These are phyloP conservation scores for Starmera pachycereana DNA, from an alignment of 805 yeast species.

Conservation along the genomic window DNA sequence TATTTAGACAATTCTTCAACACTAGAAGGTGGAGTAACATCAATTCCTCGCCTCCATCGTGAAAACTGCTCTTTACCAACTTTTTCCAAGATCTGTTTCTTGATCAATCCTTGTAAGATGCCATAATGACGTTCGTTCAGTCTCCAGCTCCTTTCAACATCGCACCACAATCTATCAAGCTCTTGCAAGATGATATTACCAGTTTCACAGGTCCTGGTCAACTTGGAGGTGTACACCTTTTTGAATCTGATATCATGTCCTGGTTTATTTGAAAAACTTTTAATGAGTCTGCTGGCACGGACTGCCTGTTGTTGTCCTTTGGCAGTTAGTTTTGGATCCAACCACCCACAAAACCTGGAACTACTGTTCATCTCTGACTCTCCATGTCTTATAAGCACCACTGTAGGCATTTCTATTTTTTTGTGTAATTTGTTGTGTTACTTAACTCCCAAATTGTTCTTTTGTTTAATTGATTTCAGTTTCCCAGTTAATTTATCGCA, in stretches of 20 bases:
- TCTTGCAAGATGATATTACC: conserved; percentile 53
- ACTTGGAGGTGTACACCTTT: conserved; percentile 57
- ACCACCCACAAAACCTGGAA: conserved; percentile 80
- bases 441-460: no score
- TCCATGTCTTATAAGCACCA: conserved; percentile 69
- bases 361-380: conserved; percentile 72
- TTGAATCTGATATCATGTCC: conserved; percentile 18
- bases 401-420: conserved; percentile 16
- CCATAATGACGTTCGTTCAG: conserved; percentile 82
- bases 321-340: conserved; percentile 59
- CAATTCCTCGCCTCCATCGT: conserved; percentile 70
- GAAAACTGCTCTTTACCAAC: conserved; percentile 69
- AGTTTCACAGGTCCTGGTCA: conserved; percentile 68
- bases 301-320: conserved; percentile 61
- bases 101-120: conserved; percentile 67
- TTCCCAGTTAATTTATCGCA: no score
- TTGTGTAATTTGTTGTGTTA: no score
- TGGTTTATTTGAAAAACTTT: conserved; percentile 36
- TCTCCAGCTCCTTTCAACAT: conserved; percentile 63
- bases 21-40: conserved; percentile 56
- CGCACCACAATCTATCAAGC: conserved; percentile 40
- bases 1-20: conserved; percentile 26
- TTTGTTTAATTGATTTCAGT: no score
- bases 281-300: conserved; percentile 50
- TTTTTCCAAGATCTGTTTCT: conserved; percentile 50